Evolutionary conservation across 345 rosid genomes (phyloP), one percentile per base, ranked within the genome.

Genomic region (Gynandropsis gynandra): DNA sequence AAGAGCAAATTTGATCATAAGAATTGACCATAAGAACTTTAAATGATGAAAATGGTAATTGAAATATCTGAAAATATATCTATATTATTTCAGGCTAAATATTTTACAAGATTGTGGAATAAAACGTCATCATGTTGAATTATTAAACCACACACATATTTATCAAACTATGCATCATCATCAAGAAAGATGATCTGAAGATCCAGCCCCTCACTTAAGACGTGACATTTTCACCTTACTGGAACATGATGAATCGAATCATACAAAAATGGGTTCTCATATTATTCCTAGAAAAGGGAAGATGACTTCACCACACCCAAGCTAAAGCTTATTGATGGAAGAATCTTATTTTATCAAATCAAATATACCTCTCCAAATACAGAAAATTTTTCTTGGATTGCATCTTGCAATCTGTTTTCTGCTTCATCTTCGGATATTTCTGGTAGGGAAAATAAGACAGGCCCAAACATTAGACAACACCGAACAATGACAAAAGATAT

Each of bases 361-460:
- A 50, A 52, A 71, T 95, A 58, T 71, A 92, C 97, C 78, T 92
- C 95, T 63, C 99, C 95, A 81, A 92, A 83, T 50, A 85, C 82
- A 12, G 97, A 74, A 81, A 88, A 92, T 64, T 81, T 92, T 67
- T 92, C 99, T 76, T 92, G 95, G 62, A 92, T 85, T 57, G 94
- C 99, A 54, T 76, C 87, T 76, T 92, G 99, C 50, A 92, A 72
- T 58, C 61, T 88, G 54, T 88, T 81, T 85, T 92, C 99, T 10
- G 97, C 97, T 74, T 92, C 99, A 62, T 82, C 95, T 72, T 88
- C 95, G 7, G 99, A 85, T 52, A 88, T 88, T 80, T 88, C 99
- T 90, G 72, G 72, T 71, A 64, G 57, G 35, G 38, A 1, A 18
- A 40, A 72, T 33, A 27, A 1, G 11, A 18, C 34, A 8, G 1